Conservation (phyloP, 2,329 filamentous ascomycete species). For the Calonectria crousiana region DNA sequence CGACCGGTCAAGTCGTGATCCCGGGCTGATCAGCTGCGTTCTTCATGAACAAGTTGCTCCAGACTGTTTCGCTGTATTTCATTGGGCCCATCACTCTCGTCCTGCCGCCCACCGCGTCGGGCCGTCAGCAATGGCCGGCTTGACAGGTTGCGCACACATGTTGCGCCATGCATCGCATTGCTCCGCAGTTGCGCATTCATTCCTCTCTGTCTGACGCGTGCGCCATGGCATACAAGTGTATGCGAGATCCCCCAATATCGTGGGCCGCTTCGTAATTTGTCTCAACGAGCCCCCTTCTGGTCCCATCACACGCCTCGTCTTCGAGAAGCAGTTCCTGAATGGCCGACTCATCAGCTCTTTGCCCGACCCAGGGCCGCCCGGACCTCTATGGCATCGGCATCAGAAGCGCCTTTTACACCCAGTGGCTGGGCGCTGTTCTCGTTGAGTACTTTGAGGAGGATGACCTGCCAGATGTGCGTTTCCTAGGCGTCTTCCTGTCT, state of each 20-base stretch:
- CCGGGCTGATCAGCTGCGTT: neutral
- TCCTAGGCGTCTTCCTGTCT: slow-evolving; percentile 49
- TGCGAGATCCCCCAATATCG: slow-evolving; percentile 20
- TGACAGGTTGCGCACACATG: slow-evolving; percentile 13
- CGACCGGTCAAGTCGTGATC: slow-evolving; percentile 18
- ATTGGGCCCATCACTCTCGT: slow-evolving; percentile 13
- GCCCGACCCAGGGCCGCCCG: slow-evolving; percentile 42
- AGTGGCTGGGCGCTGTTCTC: slow-evolving; percentile 51
- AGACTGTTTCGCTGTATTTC: neutral
- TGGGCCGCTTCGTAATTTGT: neutral
- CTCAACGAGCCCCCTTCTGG: neutral
- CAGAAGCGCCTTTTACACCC: slow-evolving; percentile 50
- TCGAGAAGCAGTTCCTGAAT: slow-evolving; percentile 13
- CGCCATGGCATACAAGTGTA: slow-evolving; percentile 40
- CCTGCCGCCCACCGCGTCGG: slow-evolving; percentile 19
- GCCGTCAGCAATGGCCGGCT: slow-evolving; percentile 18
- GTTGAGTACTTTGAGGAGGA: slow-evolving; percentile 47
- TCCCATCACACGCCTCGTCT: neutral
- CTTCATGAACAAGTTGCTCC: slow-evolving; percentile 4
- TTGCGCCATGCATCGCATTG: slow-evolving; percentile 12
- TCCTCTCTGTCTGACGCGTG: neutral
- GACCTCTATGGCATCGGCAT: slow-evolving; percentile 53
- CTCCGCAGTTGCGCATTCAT: slow-evolving; percentile 1
- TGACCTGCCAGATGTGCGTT: slow-evolving; percentile 45
- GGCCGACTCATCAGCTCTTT: slow-evolving; percentile 31